These are phyloP conservation scores for Trichoderma erinaceum DNA, from an alignment of 495 filamentous ascomycete genomes.

Conservation along the genomic window DNA sequence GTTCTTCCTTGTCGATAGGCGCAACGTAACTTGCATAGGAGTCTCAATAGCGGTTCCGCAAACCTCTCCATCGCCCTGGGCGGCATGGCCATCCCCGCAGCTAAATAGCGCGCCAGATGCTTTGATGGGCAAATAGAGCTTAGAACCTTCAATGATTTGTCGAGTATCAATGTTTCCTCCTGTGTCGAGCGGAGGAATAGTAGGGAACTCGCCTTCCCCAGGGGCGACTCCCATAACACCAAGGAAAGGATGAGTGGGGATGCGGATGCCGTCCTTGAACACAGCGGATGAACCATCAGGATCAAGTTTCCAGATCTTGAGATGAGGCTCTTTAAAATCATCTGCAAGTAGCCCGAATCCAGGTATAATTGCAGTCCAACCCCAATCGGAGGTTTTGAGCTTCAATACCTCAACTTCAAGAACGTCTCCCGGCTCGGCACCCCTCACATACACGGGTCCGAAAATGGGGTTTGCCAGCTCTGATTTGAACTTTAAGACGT, in stretches of 20 bases:
- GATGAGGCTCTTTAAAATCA: conserved; percentile 37
- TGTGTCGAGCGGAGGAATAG: conserved; percentile 45
- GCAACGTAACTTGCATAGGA: conserved; percentile 40
- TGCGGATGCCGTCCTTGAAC: conserved; percentile 38
- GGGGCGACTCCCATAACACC: conserved; percentile 48
- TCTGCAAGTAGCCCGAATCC: conserved; percentile 44
- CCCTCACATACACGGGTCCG: conserved; percentile 42
- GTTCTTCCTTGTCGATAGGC: conserved; percentile 40
- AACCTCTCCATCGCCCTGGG: conserved; percentile 49
- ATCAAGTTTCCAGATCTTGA: conserved; percentile 46
- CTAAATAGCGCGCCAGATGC: conserved; percentile 45
- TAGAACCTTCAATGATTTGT: conserved; percentile 38
- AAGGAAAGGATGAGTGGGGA: conserved; percentile 46
- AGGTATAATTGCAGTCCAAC: conserved; percentile 47
- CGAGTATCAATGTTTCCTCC: conserved; percentile 49
- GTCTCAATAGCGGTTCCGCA: conserved; percentile 52
- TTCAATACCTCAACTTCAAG: conserved; percentile 43
- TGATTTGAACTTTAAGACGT: conserved; percentile 39
- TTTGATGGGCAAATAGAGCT: conserved; percentile 43
- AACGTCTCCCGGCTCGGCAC: conserved; percentile 44
- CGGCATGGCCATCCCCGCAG: conserved; percentile 50
- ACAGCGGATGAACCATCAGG: conserved; percentile 29
- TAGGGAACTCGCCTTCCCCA: conserved; percentile 37
- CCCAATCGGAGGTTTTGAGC: conserved; percentile 40
- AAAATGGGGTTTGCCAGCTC: conserved; percentile 42